phyloP scores from a whole-genome alignment of 2,329 filamentous ascomycete species.

The Colletotrichum lupini region DNA sequence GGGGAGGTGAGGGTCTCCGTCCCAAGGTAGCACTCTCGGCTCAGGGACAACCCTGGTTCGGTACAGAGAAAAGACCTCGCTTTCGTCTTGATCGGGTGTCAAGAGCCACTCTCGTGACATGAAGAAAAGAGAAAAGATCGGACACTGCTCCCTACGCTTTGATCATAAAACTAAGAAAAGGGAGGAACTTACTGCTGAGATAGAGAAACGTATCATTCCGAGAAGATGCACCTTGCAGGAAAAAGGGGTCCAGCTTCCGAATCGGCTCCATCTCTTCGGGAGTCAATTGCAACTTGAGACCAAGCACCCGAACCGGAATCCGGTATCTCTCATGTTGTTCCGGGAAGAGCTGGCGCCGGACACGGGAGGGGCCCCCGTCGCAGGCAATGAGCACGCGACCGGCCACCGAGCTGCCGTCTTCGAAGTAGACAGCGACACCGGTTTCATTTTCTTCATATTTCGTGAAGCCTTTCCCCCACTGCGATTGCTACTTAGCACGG shows the following conservation, averaged over 20 bases:
- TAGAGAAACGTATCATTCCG: constrained; percentile 62
- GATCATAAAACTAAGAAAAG: not conserved
- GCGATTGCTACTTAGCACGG: not conserved
- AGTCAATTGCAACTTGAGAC: constrained; percentile 54
- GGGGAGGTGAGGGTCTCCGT: not conserved
- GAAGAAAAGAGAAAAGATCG: not conserved
- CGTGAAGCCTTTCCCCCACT: constrained; percentile 54
- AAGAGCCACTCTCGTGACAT: not conserved
- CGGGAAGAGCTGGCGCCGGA: constrained; percentile 51
- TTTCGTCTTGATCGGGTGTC: not conserved
- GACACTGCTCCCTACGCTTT: not conserved
- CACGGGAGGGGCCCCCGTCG: constrained; percentile 60
- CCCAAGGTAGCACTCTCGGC: not conserved
- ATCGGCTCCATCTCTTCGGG: constrained; percentile 54
- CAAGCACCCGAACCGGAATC: constrained; percentile 61
- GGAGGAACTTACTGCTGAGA: constrained; percentile 55
- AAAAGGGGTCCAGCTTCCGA: constrained; percentile 61
- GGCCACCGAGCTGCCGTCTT: constrained; percentile 53
- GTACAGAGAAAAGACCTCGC: not conserved
- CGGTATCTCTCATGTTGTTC: constrained; percentile 46
- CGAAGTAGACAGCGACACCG: constrained; percentile 56
- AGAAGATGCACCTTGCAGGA: constrained; percentile 65
- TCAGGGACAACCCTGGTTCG: not conserved
- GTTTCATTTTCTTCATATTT: constrained; percentile 40
- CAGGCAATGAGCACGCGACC: constrained; percentile 61